These are phyloP conservation scores for Herpetomonas tarakana DNA, from an alignment of 208 protist genomes.

Conservation along the genomic window DNA sequence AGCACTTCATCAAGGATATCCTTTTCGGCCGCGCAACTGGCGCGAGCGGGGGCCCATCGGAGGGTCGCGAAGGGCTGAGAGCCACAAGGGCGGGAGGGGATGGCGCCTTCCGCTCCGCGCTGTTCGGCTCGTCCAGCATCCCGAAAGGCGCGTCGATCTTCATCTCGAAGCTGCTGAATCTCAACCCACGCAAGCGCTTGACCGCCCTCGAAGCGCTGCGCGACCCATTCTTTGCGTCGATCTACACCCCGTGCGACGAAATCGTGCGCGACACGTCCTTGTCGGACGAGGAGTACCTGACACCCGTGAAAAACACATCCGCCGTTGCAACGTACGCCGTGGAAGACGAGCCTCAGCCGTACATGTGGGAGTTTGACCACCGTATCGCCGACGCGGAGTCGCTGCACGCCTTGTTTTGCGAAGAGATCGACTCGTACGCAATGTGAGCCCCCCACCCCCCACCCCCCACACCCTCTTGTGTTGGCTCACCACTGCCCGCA, in stretches of 20 bases:
- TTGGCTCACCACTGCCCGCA: too few species aligned
- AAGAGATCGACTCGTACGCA: slow-evolving; percentile 24
- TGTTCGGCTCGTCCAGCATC: slow-evolving; percentile 53
- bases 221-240: slow-evolving; percentile 53
- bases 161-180: slow-evolving; percentile 46
- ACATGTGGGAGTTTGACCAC: slow-evolving; percentile 57
- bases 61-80: background rate
- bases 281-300: slow-evolving; percentile 20
- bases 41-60: background rate
- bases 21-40: slow-evolving; percentile 24
- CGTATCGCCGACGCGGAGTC: slow-evolving; percentile 29
- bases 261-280: slow-evolving; percentile 61
- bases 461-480: slow-evolving; percentile 1
- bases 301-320: slow-evolving; percentile 2
- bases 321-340: slow-evolving; percentile 19
- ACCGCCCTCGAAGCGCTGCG: slow-evolving; percentile 62
- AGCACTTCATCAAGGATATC: slow-evolving; percentile 54
- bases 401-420: slow-evolving; percentile 32
- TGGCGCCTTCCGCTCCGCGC: slow-evolving; percentile 42
- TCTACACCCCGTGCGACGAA: slow-evolving; percentile 43
- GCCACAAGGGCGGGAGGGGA: slow-evolving; percentile 9
- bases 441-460: background rate
- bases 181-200: slow-evolving; percentile 47
- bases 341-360: slow-evolving; percentile 21
- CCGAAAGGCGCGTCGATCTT: slow-evolving; percentile 37